A percentile compares a stretch with the other conserved stretches of the same genome.
Evolutionary conservation across 73 alveolate species (phyloP).

Genomic region (Blepharisma stoltei): DNA sequence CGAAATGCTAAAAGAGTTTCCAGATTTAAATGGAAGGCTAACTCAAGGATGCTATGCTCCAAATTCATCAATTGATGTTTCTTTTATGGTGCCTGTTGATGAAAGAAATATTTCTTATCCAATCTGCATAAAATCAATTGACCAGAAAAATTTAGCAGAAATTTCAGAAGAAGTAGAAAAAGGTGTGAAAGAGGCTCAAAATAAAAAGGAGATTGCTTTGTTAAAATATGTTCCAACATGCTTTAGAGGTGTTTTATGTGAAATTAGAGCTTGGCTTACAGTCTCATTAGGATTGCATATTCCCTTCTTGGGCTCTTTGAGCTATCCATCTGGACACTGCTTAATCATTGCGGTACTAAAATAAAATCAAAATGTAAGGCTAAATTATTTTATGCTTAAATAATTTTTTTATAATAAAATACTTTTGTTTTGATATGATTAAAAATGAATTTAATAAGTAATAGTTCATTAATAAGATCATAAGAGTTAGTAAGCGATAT

Average conservation of each 20-base stretch:
- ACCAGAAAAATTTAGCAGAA: background rate
- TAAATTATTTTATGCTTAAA: too few relatives aligned
- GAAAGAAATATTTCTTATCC: background rate
- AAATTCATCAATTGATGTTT: background rate
- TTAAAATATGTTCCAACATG: background rate
- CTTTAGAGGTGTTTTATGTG: constrained; percentile 14
- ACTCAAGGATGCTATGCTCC: background rate
- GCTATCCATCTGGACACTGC: constrained; percentile 2
- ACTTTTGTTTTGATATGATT: too few relatives aligned
- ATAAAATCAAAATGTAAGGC: too few relatives aligned
- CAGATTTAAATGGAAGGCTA: background rate
- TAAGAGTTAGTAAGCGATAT: background rate
- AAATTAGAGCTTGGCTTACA: constrained; percentile 7
- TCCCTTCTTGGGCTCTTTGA: background rate
- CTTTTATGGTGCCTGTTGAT: constrained; percentile 20
- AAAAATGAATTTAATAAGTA: too few relatives aligned
- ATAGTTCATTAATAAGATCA: too few relatives aligned
- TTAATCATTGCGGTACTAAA: too few relatives aligned
- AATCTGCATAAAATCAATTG: background rate
- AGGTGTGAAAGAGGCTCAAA: background rate
- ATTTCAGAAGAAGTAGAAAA: constrained; percentile 18
- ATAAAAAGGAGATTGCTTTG: background rate
- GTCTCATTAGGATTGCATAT: background rate
- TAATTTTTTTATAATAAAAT: too few relatives aligned
- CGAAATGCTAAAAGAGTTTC: background rate